Evolutionary conservation across 192 early-diverging fungal species (phyloP), one percentile per base, ranked within the genome.

Genomic region (Mortierella hygrophila): DNA sequence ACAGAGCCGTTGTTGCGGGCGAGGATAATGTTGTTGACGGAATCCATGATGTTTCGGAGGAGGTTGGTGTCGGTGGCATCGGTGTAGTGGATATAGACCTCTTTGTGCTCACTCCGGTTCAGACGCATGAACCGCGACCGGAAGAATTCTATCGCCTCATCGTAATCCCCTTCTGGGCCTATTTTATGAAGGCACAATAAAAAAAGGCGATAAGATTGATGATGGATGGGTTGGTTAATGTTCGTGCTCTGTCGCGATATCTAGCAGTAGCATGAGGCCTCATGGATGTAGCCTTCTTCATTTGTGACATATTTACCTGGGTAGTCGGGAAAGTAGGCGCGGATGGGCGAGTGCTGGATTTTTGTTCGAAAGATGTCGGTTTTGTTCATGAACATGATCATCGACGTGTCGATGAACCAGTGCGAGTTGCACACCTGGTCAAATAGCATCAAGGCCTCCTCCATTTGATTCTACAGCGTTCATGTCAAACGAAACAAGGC

Each of bases 301-400:
- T 46, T 18, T 21, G 49, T 18, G 49, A 21, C 38, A 40, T 40
- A 40, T 40, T 82, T 89, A 91, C 93, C 92, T 79, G 80, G 77
- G 54, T 89, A 93, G 65, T 93, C 93, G 0, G 93, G 89, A 69
- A 93, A 93, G 42, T 89, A 93, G 38, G 76, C 68, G 13, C 73
- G 83, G 26, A 93, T 89, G 15, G 82, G 89, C 9, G 92, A 91
- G 26, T 77, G 55, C 32, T 79, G 29, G 49, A 93, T 91, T 76
- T 93, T 93, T 52, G 83, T 75, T 79, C 85, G 76, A 72, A 93
- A 93, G 65, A 93, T 89, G 54, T 93, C 93, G 15, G 92, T 93
- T 81, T 93, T 93, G 82, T 93, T 93, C 79, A 93, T 74, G 41
- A 93, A 93, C 42, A 93, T 70, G 52, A 93, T 93, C 88, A 93